Evolutionary conservation across 805 yeast genomes (phyloP), one percentile per base, ranked within the genome.

Genomic region (Starmerella kuoi): DNA sequence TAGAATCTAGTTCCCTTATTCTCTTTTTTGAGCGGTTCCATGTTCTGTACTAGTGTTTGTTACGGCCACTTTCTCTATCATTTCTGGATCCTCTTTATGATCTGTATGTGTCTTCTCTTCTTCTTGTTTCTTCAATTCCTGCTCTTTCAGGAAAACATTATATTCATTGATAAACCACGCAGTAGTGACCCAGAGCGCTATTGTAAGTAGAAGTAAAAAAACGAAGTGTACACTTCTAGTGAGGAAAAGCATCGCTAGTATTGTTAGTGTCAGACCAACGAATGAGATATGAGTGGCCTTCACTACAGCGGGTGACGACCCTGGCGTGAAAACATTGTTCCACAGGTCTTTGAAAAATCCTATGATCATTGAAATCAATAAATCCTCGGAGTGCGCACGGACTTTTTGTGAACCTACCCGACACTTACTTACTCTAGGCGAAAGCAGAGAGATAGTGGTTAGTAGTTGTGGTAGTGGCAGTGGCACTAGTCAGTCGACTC

Each of bases 311-410:
- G 96, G 95, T 1, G 91, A 74, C 1, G 94, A 75, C 1, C 98
- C 98, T 5, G 97, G 96, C 15, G 84, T 77, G 62, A 88, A 83
- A 22, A 91, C 74, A 12, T 94, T 82, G 42, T 81, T 78, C 96
- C 96, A 87, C 34, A 88, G 69, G 21, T 81, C 93, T 21, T 62
- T 65, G 28, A 80, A 45, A 56, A 66, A 65, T 3, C 37, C 37
- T 1, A 42, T 22, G 28, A 47, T 38, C 39, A 27, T 32, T 14
- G 12, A 11, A 14, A 31, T n/a, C 33, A 11, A 11, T 14, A 14
- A 26, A 11, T 14, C 14, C 28, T 11, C 11, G 28, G 28, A 26
- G 11, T 11, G 28, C n/a, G n/a, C n/a, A n/a, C n/a, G n/a, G n/a
- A n/a, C n/a, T n/a, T n/a, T n/a, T n/a, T n/a, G n/a, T n/a, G n/a